Evolutionary conservation across 345 rosid genomes (phyloP).

Genomic region (Luvunga scandens): DNA sequence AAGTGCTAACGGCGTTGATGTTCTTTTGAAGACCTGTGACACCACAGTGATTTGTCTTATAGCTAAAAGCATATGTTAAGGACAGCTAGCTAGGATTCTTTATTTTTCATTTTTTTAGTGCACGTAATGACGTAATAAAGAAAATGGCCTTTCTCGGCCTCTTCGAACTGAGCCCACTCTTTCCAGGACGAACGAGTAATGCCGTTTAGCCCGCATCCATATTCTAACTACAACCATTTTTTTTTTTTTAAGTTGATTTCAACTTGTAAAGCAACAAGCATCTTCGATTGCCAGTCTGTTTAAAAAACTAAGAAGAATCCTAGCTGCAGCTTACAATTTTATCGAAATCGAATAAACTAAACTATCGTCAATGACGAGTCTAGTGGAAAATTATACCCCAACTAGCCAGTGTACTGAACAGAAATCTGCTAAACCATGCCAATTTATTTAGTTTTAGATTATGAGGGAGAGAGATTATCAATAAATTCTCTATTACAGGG

Average conservation of each 20-base stretch:
- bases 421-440: neutral
- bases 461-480: constrained; percentile 19
- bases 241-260: too few relatives aligned
- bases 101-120: too few relatives aligned
- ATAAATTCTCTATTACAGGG: constrained; percentile 32
- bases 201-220: neutral
- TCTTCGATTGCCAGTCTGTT: neutral
- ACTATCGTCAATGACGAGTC: neutral
- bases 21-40: neutral
- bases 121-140: neutral
- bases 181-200: neutral
- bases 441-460: too few relatives aligned
- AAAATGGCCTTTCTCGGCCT: neutral
- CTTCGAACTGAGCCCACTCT: neutral
- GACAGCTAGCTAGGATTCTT: too few relatives aligned
- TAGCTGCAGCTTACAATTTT: neutral
- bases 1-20: neutral
- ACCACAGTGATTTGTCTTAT: neutral
- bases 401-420: neutral
- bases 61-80: neutral
- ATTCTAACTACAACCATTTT: neutral
- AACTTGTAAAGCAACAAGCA: neutral
- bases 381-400: neutral
- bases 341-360: neutral
- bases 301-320: too few relatives aligned